These are phyloP conservation scores for Starmerella kuoi DNA, from an alignment of 805 yeast genomes.

Conservation along the genomic window DNA sequence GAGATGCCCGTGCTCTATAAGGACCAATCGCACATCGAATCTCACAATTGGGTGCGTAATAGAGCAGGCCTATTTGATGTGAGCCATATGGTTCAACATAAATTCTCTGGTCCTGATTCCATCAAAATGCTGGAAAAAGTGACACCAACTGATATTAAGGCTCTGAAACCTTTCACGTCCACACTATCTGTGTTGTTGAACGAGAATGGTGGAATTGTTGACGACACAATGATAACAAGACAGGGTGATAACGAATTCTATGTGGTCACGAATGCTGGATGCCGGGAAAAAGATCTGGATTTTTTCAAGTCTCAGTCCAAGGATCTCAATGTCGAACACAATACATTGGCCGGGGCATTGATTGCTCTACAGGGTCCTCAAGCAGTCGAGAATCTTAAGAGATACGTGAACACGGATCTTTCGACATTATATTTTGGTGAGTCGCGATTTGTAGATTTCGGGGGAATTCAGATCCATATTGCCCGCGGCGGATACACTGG, in stretches of 20 bases:
- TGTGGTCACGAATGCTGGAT: constrained; percentile 93
- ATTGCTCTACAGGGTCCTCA: constrained; percentile 90
- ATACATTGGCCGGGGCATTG: constrained; percentile 55
- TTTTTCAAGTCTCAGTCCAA: constrained; percentile 48
- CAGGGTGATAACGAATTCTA: constrained; percentile 59
- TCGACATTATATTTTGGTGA: constrained; percentile 62
- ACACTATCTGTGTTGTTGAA: constrained; percentile 66
- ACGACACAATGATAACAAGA: constrained; percentile 83
- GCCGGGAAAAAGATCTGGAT: constrained; percentile 65
- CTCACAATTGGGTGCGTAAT: constrained; percentile 86
- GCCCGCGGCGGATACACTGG: constrained; percentile 97
- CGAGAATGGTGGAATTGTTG: constrained; percentile 77
- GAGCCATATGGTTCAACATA: constrained; percentile 94
- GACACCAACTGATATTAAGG: constrained; percentile 76
- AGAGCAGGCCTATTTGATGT: constrained; percentile 91
- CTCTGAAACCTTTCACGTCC: constrained; percentile 44
- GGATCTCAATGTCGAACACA: constrained; percentile 30
- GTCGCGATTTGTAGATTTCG: constrained; percentile 37
- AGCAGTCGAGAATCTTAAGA: constrained; percentile 55
- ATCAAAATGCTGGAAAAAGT: constrained; percentile 57
- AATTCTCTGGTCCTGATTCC: constrained; percentile 55
- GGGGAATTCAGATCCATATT: constrained; percentile 43
- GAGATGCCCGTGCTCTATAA: constrained; percentile 86
- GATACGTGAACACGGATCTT: constrained; percentile 49
- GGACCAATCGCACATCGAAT: constrained; percentile 77